These are phyloP conservation scores for Sanghuangporus sanghuang DNA, from an alignment of 1,284 basidiomycete species.

Conservation along the genomic window DNA sequence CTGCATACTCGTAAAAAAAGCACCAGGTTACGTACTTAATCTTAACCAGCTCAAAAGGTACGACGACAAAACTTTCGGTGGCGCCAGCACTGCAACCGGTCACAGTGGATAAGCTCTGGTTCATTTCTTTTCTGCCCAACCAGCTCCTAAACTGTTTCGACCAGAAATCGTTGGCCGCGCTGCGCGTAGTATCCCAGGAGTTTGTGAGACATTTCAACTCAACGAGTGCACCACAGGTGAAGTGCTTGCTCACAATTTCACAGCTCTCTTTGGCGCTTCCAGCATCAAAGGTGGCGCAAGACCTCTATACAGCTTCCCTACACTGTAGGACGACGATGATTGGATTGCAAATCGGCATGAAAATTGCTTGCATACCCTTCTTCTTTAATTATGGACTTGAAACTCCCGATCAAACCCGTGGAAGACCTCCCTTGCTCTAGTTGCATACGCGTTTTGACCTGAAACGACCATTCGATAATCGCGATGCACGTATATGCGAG, in stretches of 20 bases:
- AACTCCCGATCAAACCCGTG: slow-evolving; percentile 78
- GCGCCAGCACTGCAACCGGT: slow-evolving; percentile 95
- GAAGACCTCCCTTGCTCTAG: slow-evolving; percentile 78
- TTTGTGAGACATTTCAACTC: background rate
- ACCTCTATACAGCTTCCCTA: slow-evolving; percentile 86
- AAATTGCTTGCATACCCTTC: slow-evolving; percentile 60
- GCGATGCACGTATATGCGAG: slow-evolving; percentile 18
- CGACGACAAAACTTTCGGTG: slow-evolving; percentile 89
- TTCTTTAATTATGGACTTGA: slow-evolving; percentile 71
- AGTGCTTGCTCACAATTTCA: slow-evolving; percentile 77
- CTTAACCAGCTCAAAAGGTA: slow-evolving; percentile 97
- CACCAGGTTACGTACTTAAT: slow-evolving; percentile 54
- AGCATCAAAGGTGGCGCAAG: slow-evolving; percentile 91
- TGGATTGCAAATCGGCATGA: background rate
- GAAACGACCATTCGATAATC: slow-evolving; percentile 22
- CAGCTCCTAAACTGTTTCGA: slow-evolving; percentile 66
- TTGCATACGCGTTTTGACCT: slow-evolving; percentile 98
- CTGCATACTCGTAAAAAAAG: background rate
- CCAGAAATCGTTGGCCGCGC: slow-evolving; percentile 92
- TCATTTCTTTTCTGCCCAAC: slow-evolving; percentile 80
- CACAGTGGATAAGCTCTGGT: slow-evolving; percentile 76
- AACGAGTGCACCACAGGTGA: background rate
- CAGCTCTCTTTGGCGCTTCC: slow-evolving; percentile 97
- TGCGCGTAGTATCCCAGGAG: slow-evolving; percentile 25
- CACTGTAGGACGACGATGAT: slow-evolving; percentile 36